Evolutionary conservation across 768 basidiomycete species (phyloP), one percentile per base, ranked within the genome.

Genomic region (Plicaturopsis crispa): DNA sequence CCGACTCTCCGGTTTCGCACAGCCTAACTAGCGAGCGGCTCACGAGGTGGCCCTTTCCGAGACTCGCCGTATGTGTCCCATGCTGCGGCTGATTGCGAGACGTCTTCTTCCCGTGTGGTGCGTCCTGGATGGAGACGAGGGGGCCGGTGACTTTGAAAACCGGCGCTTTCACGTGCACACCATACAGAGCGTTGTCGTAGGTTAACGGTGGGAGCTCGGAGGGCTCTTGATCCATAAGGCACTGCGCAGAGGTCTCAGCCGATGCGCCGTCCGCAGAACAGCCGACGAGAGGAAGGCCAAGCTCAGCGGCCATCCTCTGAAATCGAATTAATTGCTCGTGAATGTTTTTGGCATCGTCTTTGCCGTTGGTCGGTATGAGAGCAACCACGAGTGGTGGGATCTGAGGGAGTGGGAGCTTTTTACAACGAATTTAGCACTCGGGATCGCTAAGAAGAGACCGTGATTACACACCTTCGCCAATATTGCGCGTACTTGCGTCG

Each of bases 401-500:
- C n/a, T 46, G 36, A 4, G 54, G 53, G 12, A 56, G 35, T 3
- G 50, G 53, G 19, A 57, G 28, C 54, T 52, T 28, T 8, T 28
- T 28, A 28, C 8, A 8, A 8, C 7, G 14, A n/a, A 35, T 21
- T 18, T n/a, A 26, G 33, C n/a, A 23, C 21, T 6, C 2, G 13
- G 26, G 21, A 28, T 17, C 17, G 23, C 14, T 17, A 31, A n/a
- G 22, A 33, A 17, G 16, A n/a, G 16, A 17, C 3, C 16, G 13
- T 14, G 38, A 18, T 21, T 12, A 33, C 42, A 12, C 34, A 57
- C 58, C 45, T 54, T 57, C 4, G 43, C 37, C 4, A 58, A 28
- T 4, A 60, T 55, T 1, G 54, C 57, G 1, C 52, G 34, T 13
- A 48, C 50, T 44, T 61, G 57, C 1, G 45, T 41, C 0, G 57